Base-by-base conservation (phyloP, 2,329 filamentous ascomycete species). In the Nannizzia gypsea region DNA sequence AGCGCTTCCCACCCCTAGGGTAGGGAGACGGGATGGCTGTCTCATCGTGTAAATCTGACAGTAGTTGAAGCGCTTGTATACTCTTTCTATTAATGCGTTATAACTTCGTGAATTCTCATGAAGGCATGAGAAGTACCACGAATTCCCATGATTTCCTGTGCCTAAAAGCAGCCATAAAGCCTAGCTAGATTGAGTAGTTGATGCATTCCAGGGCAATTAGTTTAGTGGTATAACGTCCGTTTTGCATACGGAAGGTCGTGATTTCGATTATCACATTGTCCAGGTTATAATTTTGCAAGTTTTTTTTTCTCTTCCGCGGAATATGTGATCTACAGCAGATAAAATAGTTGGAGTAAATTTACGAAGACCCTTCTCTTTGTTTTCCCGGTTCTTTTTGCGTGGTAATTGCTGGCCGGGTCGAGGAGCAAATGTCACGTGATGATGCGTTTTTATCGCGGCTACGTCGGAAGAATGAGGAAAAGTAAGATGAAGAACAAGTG, bases 181-280 rank as follows among this genome's bases (percentile, higher is more conserved):
- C 5, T 31, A 31, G 28, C 28, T n/a, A 3, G 8, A 31, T 31
- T 6, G 28, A 31, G 28, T 31, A 31, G 28, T 31, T 31, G 8
- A 4, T 31, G 28, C 8, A 31, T 31, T 6, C 5, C 2, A 6
- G 28, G 31, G 31, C 31, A 36, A 64, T 62, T 64, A 58, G 64
- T 64, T 65, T 63, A 67, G 66, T 31, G 9, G 3, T 8, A 8
- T 31, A 31, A 31, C 28, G 6, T 11, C 28, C 28, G 6, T 34
- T 11, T 34, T 34, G 31, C 31, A 36, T 67, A 65, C 66, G 65
- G 62, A 63, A 68, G 64, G 66, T 61, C 66, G 62, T 60, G 66
- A 64, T 64, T 67, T 67, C 66, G 66, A 67, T 65, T 64, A 64
- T 63, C 66, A 59, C 63, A 61, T 61, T 54, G 64, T 67, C 65